Percentiles rank a stretch among this genome's conserved stretches.
Evolutionary conservation across 257 asterid species (phyloP).

Genomic region (Plantago major): DNA sequence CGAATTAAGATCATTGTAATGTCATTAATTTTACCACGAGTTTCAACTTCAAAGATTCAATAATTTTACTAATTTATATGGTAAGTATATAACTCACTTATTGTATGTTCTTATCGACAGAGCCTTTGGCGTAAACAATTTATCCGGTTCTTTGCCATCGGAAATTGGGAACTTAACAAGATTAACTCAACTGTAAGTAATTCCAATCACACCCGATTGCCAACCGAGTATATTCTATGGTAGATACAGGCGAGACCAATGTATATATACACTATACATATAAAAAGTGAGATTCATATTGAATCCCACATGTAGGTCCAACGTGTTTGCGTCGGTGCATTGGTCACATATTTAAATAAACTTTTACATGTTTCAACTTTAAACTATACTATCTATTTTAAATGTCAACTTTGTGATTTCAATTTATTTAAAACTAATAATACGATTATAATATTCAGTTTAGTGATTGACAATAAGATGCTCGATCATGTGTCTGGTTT

Average conservation of each 20-base stretch:
- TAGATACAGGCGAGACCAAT: not conserved
- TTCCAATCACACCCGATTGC: not conserved
- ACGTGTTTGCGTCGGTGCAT: too few species aligned
- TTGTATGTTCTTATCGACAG: slow-evolving; percentile 27
- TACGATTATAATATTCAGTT: too few species aligned
- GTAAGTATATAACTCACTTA: not conserved
- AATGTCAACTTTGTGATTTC: too few species aligned
- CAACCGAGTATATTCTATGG: too few species aligned
- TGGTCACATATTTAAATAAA: not conserved
- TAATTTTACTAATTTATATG: not conserved
- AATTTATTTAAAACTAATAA: too few species aligned
- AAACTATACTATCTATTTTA: too few species aligned
- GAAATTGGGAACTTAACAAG: slow-evolving; percentile 59
- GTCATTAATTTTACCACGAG: not conserved
- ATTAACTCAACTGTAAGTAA: slow-evolving; percentile 48
- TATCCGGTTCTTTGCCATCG: slow-evolving; percentile 71
- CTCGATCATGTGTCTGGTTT: too few species aligned
- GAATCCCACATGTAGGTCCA: too few species aligned
- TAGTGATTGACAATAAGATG: too few species aligned
- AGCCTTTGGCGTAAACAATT: slow-evolving; percentile 50
- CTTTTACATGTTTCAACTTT: not conserved
- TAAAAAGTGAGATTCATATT: too few species aligned
- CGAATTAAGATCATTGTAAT: slow-evolving; percentile 53
- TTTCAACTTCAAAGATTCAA: not conserved
- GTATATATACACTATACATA: too few species aligned